Evolutionary conservation across 352 stramenopile species (phyloP), one percentile per base, ranked within the genome.

Genomic region (Aphanomyces stellatus): DNA sequence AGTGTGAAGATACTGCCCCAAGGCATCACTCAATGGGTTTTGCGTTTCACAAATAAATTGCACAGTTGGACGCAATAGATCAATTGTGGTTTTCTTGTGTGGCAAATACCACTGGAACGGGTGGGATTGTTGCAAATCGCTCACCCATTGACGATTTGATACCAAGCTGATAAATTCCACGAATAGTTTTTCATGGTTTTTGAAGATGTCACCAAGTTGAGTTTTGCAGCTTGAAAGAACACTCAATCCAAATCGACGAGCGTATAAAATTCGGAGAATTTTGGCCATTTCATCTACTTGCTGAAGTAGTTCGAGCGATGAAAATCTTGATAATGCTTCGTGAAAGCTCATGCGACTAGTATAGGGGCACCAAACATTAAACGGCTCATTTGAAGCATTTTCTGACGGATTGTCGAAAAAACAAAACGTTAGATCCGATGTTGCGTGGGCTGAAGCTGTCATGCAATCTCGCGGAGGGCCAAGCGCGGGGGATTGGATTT

Each of bases 91-190:
- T 25, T 30, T 22, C 46, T 53, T 53, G n/a, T 27, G 35, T 10
- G 41, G 17, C 41, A 40, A 28, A 19, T 53, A 53, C 46, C 46
- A 53, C 24, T 53, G 46, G 24, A 53, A 15, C 11, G 19, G 19
- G 11, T 22, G 19, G 19, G 17, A 28, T 19, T 28, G 17, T 10
- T 25, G 27, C n/a, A 66, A 41, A 30, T 66, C 59, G 33, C 37
- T 56, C 3, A 66, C 41, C 59, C 37, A 66, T 27, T 25, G 22
- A 10, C 59, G 35, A 28, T 66, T 33, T n/a, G 59, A 33, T 6
- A 66, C 59, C 3, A 66, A 25, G n/a, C 59, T 66, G 7, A 66
- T 35, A 56, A 66, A 66, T 13, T 46, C 19, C 8, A 66, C 59
- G 46, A 66, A 55, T 7, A 66, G n/a, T 2, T 41, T 10, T 13